Percentiles rank a stretch among this genome's conserved stretches.
phyloP scores from a whole-genome alignment of 352 stramenopile species.

The Globisporangium rhizosaccharum region DNA sequence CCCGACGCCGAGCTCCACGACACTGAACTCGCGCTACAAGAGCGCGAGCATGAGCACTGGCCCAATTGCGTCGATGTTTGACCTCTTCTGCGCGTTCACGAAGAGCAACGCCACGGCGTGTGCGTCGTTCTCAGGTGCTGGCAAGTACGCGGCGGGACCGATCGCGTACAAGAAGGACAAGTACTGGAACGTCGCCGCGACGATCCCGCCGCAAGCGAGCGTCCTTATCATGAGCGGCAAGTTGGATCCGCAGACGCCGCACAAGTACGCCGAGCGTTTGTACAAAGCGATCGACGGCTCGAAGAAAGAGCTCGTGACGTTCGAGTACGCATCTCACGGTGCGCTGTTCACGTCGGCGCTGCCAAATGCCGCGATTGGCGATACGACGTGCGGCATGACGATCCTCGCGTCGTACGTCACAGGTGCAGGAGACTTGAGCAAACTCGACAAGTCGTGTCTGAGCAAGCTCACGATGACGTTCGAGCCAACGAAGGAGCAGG shows the following conservation, averaged over 20 bases:
- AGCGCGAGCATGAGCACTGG: constrained; percentile 19
- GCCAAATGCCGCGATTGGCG: constrained; percentile 7
- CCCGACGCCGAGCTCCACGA: constrained; percentile 14
- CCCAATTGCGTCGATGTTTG: constrained; percentile 9
- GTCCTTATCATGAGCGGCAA: constrained; percentile 46
- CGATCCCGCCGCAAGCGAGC: constrained; percentile 28
- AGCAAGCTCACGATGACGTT: constrained; percentile 27
- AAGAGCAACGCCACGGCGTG: constrained; percentile 28
- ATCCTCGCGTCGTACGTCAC: constrained; percentile 39
- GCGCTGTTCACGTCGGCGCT: constrained; percentile 30
- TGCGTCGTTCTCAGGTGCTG: constrained; percentile 5
- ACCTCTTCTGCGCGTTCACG: constrained; percentile 46
- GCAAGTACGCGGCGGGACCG: constrained; percentile 8
- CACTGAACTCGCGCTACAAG: constrained; percentile 23
- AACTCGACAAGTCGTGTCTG: constrained; percentile 45
- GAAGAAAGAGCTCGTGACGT: constrained; percentile 42
- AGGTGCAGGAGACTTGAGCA: constrained; percentile 22
- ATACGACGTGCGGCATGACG: constrained; percentile 37
- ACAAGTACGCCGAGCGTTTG: constrained; percentile 44
- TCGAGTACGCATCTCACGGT: constrained; percentile 32
- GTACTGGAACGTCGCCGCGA: constrained; percentile 41
- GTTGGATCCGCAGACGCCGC: constrained; percentile 41
- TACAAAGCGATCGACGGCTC: constrained; percentile 22
- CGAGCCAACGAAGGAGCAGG: constrained; percentile 2
- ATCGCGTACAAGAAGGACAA: constrained; percentile 40